Percentiles rank a stretch among this genome's conserved stretches.
Conservation (phyloP, 441 rosid genomes). For the Gossypium davidsonii region DNA sequence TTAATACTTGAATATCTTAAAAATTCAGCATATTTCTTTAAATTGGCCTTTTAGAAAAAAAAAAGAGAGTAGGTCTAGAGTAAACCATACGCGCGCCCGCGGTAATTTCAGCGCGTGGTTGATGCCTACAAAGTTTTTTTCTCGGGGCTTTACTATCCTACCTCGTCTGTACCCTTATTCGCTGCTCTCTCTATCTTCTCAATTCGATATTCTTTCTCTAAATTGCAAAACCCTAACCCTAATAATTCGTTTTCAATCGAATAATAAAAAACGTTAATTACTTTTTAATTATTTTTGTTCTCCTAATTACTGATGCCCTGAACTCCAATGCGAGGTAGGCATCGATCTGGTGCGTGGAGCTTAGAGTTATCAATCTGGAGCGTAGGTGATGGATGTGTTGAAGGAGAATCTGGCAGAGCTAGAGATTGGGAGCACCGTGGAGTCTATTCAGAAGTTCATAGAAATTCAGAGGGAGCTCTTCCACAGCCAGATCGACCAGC, state of each 20-base stretch:
- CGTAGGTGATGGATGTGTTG: conserved; percentile 54
- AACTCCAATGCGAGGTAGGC: conserved; percentile 48
- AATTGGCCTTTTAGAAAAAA: too few species aligned
- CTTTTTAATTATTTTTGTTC: neutral
- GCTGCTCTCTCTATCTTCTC: conserved; percentile 8
- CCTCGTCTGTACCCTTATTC: conserved; percentile 8
- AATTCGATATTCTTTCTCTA: neutral
- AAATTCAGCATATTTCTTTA: too few species aligned
- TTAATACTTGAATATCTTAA: too few species aligned
- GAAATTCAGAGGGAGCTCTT: conserved; percentile 68
- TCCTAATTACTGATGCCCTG: conserved; percentile 9
- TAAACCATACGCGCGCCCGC: neutral
- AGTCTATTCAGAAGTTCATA: conserved; percentile 53
- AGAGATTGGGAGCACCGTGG: conserved; percentile 62
- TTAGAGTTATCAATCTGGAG: conserved; percentile 29
- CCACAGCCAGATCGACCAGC: conserved; percentile 81
- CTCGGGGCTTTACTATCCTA: conserved; percentile 8
- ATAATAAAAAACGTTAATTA: neutral
- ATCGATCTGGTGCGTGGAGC: conserved; percentile 28
- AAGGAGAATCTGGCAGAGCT: conserved; percentile 44
- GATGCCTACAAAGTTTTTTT: neutral
- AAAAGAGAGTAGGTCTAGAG: neutral
- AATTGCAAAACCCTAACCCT: conserved; percentile 48
- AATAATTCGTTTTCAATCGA: conserved; percentile 16
- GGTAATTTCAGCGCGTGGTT: conserved; percentile 9